phyloP scores from a whole-genome alignment of 768 basidiomycete species.

The Lactarius pseudohatsudake region DNA sequence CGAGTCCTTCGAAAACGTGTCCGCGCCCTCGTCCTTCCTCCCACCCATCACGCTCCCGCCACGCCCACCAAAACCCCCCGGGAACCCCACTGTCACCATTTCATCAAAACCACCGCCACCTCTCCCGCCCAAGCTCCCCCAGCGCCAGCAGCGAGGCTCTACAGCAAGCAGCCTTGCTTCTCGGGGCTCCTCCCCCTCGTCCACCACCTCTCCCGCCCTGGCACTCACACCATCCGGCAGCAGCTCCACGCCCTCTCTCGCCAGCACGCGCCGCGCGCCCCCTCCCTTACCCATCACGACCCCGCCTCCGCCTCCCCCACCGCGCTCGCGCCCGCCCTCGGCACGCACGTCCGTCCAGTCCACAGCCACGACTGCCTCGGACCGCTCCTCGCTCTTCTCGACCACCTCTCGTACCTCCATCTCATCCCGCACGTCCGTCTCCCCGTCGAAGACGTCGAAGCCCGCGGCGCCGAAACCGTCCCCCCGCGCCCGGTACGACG shows the following conservation, averaged over 20 bases:
- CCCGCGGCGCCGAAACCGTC: constrained; percentile 31
- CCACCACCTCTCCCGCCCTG: constrained; percentile 39
- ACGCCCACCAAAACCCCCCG: constrained; percentile 33
- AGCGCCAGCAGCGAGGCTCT: constrained; percentile 16
- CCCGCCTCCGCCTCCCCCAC: constrained; percentile 10
- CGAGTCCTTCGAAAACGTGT: constrained; percentile 69
- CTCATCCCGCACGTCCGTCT: constrained; percentile 28
- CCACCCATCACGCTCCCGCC: constrained; percentile 37
- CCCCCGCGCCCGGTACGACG: constrained; percentile 34
- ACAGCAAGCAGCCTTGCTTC: constrained; percentile 23
- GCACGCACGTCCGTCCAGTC: constrained; percentile 39
- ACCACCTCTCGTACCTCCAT: constrained; percentile 47
- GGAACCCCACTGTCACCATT: background rate
- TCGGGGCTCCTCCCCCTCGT: constrained; percentile 12
- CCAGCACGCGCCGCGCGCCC: constrained; percentile 17
- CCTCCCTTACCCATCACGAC: constrained; percentile 10
- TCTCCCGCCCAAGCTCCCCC: constrained; percentile 27
- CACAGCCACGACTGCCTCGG: constrained; percentile 31
- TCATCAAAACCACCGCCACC: background rate
- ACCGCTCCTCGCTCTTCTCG: constrained; percentile 22
- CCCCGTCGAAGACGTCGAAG: background rate
- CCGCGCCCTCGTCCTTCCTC: constrained; percentile 44
- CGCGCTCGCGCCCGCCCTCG: constrained; percentile 31
- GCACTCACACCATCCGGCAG: constrained; percentile 9
- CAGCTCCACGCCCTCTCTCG: constrained; percentile 8